A percentile compares a stretch with the other conserved stretches of the same genome.
Conservation (phyloP, 352 stramenopile genomes). For the Phytophthora rubi region DNA sequence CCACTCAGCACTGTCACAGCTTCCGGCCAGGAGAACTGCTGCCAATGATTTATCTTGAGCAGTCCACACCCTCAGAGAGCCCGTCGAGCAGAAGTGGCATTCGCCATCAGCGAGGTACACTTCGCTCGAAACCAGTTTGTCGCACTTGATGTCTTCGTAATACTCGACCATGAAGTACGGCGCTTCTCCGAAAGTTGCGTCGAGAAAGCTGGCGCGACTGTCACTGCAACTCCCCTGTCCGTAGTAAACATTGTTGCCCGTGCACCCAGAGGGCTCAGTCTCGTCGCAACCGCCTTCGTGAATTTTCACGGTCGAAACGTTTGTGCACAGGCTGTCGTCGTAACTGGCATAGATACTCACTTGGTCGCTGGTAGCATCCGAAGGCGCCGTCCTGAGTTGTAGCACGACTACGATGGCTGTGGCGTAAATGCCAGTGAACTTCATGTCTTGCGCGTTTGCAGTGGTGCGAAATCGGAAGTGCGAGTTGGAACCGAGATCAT, state of each 20-base stretch:
- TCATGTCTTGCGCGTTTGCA: background rate
- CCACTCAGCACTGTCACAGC: background rate
- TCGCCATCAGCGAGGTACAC: background rate
- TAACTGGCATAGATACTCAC: background rate
- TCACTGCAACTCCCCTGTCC: background rate
- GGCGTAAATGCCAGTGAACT: background rate
- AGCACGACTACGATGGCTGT: background rate
- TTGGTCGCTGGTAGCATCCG: background rate
- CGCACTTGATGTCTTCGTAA: background rate
- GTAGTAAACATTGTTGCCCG: background rate
- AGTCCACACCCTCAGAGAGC: background rate
- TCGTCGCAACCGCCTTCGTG: background rate
- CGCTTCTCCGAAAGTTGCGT: background rate
- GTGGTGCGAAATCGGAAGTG: background rate
- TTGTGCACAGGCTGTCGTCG: background rate
- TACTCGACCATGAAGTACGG: conserved; percentile 1
- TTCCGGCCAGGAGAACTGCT: background rate
- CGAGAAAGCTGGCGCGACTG: background rate
- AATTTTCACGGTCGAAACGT: background rate
- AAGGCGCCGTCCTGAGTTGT: background rate
- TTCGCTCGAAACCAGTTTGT: background rate
- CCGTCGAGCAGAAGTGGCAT: background rate
- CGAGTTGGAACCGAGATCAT: background rate
- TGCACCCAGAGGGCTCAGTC: background rate
- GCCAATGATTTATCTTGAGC: background rate